Evolutionary conservation across 805 yeast genomes (phyloP).

Genomic region (Ogataea trehalophila): DNA sequence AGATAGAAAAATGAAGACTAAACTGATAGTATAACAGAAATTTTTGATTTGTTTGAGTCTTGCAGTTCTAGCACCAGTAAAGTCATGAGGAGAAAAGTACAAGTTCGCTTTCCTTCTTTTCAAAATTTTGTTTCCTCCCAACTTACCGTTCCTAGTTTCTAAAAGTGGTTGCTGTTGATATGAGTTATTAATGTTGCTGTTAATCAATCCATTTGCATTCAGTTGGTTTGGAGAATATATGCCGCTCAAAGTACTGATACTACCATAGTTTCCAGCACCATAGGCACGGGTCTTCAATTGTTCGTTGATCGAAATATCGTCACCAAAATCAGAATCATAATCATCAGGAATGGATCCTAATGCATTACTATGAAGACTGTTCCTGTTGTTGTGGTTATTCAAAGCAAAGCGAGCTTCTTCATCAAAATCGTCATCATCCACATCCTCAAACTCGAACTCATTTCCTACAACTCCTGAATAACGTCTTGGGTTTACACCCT

Average conservation of each 20-base stretch:
- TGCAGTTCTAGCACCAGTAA: slow-evolving; percentile 29
- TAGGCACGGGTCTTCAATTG: slow-evolving; percentile 6
- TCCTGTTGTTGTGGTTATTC: neutral
- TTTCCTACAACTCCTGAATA: slow-evolving; percentile 50
- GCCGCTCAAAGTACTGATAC: slow-evolving; percentile 10
- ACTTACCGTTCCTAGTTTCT: slow-evolving; percentile 10
- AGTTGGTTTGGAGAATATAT: slow-evolving; percentile 4
- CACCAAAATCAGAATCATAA: slow-evolving; percentile 26
- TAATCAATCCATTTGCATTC: neutral
- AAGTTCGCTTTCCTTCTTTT: slow-evolving; percentile 22
- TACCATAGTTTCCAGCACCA: slow-evolving; percentile 13
- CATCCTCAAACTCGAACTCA: slow-evolving; percentile 43
- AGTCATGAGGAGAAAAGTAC: slow-evolving; percentile 34
- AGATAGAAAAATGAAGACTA: slow-evolving; percentile 48
- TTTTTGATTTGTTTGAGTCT: slow-evolving; percentile 27
- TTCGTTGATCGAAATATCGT: slow-evolving; percentile 18
- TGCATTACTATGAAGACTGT: neutral
- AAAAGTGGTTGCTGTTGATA: slow-evolving; percentile 8
- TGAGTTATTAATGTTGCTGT: neutral
- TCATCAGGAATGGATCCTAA: slow-evolving; percentile 11
- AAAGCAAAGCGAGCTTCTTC: slow-evolving; percentile 17
- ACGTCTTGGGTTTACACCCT: slow-evolving; percentile 66
- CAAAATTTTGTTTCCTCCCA: slow-evolving; percentile 9
- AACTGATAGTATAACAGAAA: slow-evolving; percentile 38
- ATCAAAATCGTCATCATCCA: slow-evolving; percentile 48